Percentiles rank a stretch among this genome's conserved stretches.
Conservation (phyloP, 257 asterid genomes). For the Penstemon davidsonii region DNA sequence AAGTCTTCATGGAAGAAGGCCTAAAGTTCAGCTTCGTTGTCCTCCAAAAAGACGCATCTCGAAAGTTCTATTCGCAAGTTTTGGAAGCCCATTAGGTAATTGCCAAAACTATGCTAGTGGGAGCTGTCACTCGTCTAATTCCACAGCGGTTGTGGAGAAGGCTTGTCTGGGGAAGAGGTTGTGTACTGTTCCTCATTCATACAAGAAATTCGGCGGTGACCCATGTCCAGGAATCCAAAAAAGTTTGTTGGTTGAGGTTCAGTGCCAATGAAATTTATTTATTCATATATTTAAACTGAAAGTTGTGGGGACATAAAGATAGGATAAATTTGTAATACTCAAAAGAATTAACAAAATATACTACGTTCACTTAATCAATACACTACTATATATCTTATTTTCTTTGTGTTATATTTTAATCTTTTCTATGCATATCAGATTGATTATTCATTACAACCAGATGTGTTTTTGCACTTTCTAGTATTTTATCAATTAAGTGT, state of each 20-base stretch:
- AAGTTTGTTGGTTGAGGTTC: conserved; percentile 51
- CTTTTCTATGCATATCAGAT: neutral
- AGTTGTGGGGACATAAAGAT: neutral
- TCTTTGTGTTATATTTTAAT: conserved; percentile 15
- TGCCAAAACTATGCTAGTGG: conserved; percentile 51
- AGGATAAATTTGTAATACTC: neutral
- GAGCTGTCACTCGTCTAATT: conserved; percentile 53
- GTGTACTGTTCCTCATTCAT: conserved; percentile 43
- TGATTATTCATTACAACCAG: neutral
- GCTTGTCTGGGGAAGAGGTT: conserved; percentile 41
- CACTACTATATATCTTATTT: neutral
- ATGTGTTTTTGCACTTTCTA: neutral
- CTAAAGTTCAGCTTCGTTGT: conserved; percentile 48
- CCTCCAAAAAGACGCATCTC: conserved; percentile 35
- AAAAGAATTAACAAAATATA: conserved; percentile 7
- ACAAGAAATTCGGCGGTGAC: conserved; percentile 51
- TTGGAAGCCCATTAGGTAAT: conserved; percentile 45
- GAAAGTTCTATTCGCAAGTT: conserved; percentile 45
- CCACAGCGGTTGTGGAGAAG: conserved; percentile 51
- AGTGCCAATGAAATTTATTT: conserved; percentile 36
- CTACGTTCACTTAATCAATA: too few relatives aligned
- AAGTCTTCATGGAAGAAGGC: conserved; percentile 29
- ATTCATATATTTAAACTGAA: conserved; percentile 2
- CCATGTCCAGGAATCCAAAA: conserved; percentile 50
- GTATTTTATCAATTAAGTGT: conserved; percentile 1